Conservation (phyloP, 805 yeast species). For the Starmerella potacharoeniae region DNA sequence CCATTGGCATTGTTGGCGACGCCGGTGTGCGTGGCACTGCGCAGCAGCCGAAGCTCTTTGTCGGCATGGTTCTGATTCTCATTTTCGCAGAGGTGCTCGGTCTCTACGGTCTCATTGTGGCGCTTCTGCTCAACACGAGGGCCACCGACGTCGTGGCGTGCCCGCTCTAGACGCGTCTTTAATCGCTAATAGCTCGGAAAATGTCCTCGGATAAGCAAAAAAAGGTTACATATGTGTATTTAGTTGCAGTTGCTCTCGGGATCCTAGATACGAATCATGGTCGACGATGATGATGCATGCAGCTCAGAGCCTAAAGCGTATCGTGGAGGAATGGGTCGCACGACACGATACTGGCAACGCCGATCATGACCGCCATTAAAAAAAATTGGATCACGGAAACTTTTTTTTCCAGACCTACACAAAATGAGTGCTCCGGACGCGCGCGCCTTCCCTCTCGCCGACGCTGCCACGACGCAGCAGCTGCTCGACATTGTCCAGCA, state of each 20-base stretch:
- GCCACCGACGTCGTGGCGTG: slow-evolving; percentile 86
- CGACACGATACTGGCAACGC: not conserved
- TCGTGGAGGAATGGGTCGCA: not conserved
- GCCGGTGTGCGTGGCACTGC: slow-evolving; percentile 99
- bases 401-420: not conserved
- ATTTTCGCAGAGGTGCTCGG: slow-evolving; percentile 99
- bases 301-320: not conserved
- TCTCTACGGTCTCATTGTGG: slow-evolving; percentile 96
- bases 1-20: slow-evolving; percentile 98
- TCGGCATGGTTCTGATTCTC: slow-evolving; percentile 95
- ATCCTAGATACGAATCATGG: not conserved
- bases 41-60: slow-evolving; percentile 96
- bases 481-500: slow-evolving; percentile 96
- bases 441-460: slow-evolving; percentile 98
- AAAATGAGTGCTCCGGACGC: slow-evolving; percentile 53
- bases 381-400: not conserved
- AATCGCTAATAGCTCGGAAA: not conserved
- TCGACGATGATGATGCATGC: no score
- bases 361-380: not conserved
- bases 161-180: slow-evolving; percentile 4
- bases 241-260: not conserved
- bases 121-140: slow-evolving; percentile 92
- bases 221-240: not conserved
- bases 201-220: not conserved
- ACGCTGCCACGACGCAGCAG: slow-evolving; percentile 88